Base-by-base conservation (phyloP, 192 early-diverging fungal species). In the Umbelopsis sp. region DNA sequence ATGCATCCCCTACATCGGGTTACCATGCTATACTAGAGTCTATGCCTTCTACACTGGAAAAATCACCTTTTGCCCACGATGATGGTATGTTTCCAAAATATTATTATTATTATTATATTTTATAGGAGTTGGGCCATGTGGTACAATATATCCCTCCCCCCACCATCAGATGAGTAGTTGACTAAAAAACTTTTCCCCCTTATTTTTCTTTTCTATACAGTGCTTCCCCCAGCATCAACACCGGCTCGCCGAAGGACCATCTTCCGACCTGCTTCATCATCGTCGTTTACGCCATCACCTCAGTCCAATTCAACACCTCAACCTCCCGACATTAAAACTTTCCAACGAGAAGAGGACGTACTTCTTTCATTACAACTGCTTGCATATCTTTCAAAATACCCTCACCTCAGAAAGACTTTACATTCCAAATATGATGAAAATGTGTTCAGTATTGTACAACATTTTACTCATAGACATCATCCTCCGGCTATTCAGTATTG, bases 381-480 rank as follows among this genome's bases (percentile, higher is more conserved):
- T 5, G 93, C 93, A 35, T 94, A 94, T 70, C 85, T 98, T 25
- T 92, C 89, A 72, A 98, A 98, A 73, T 95, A 95, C 73, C 91
- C 92, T n/a, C 84, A 91, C 8, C 84, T 95, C 70, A 89, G 96
- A 18, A 84, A 74, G 18, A 68, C 82, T 4, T 83, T 88, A 49
- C 83, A 86, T 55, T 82, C 78, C 3, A 78, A 77, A 13, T 81
- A 81, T 51, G 58, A 71, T 12, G 73, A 77, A 18, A 90, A 93
- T 69, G 89, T 93, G 22, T 92, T 93, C 82, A 82, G 86, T 11
- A 79, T 90, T 10, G 92, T 93, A 6, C 90, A 93, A 72, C 79
- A 85, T 66, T 93, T 91, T 49, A 90, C 90, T 23, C 82, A 83
- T 71, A 74, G 91, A 72, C 73, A 88, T 69, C 86, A 93, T 64